Percentiles rank a stretch among this genome's conserved stretches.
Evolutionary conservation across 495 filamentous ascomycete genomes (phyloP).

Genomic region (Penicillium egyptiacum): DNA sequence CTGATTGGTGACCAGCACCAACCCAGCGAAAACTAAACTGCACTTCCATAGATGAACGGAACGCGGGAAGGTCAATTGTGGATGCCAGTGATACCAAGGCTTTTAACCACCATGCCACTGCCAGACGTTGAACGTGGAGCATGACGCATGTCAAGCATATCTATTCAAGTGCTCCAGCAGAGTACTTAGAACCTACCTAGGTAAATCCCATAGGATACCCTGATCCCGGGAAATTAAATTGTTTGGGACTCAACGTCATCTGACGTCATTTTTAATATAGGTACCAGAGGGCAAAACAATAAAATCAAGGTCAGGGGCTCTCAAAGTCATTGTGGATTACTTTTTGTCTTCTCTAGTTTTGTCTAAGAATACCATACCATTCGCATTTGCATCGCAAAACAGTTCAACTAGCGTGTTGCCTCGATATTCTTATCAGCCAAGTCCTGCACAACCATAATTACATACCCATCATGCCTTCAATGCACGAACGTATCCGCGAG

Average conservation of each 20-base stretch:
- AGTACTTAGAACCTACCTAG: background rate
- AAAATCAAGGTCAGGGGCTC: slow-evolving; percentile 9
- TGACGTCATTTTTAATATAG: slow-evolving; percentile 31
- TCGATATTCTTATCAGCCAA: background rate
- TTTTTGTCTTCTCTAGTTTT: background rate
- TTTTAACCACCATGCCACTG: slow-evolving; percentile 21
- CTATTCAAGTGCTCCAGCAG: background rate
- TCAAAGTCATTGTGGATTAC: background rate
- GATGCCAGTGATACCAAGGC: slow-evolving; percentile 20
- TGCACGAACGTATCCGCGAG: slow-evolving; percentile 47
- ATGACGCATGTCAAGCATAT: slow-evolving; percentile 27
- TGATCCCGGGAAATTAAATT: slow-evolving; percentile 17
- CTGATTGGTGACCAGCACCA: background rate
- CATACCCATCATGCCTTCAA: slow-evolving; percentile 33
- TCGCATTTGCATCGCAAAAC: background rate
- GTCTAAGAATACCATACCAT: background rate
- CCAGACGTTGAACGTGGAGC: slow-evolving; percentile 16
- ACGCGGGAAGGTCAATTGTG: background rate
- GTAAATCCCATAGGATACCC: background rate
- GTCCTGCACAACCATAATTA: background rate
- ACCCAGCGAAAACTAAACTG: background rate
- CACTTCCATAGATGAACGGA: background rate
- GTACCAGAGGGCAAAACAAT: slow-evolving; percentile 1
- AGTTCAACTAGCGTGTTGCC: background rate
- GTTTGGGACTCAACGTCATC: slow-evolving; percentile 22